phyloP scores from a whole-genome alignment of 495 filamentous ascomycete species.

The Oidiodendron maius region DNA sequence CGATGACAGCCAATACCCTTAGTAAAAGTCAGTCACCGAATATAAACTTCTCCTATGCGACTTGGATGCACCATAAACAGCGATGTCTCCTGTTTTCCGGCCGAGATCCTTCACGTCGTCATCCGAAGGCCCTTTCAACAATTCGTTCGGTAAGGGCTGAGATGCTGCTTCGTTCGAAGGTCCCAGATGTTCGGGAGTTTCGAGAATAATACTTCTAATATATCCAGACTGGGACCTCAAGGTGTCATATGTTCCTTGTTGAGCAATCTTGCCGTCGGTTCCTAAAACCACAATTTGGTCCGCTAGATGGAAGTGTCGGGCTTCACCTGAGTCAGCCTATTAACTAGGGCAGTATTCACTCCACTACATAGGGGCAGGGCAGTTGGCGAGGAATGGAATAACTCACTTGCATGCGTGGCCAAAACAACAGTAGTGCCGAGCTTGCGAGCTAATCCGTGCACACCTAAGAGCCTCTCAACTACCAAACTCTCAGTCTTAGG shows the following conservation, averaged over 20 bases:
- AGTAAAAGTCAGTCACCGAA: no score
- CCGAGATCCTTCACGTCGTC: not conserved
- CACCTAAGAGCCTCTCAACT: not conserved
- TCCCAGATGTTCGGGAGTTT: not conserved
- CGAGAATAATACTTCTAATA: not conserved
- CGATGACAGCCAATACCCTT: not conserved
- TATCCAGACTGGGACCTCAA: not conserved
- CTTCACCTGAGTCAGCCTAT: no score
- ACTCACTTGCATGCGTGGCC: conserved; percentile 8
- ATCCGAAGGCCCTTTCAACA: not conserved
- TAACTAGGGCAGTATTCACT: no score
- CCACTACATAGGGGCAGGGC: no score
- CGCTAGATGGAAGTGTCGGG: not conserved
- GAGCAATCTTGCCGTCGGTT: not conserved
- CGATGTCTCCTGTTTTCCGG: not conserved
- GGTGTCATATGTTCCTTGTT: not conserved
- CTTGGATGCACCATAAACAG: not conserved
- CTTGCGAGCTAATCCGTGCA: not conserved
- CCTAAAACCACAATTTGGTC: not conserved
- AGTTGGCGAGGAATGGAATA: no score
- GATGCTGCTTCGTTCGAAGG: not conserved
- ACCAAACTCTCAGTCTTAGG: not conserved
- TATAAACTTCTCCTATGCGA: no score
- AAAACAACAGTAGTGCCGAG: conserved; percentile 3
- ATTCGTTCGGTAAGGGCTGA: not conserved